Evolutionary conservation across 2,329 filamentous ascomycete species (phyloP).

Genomic region (Cadophora malorum): DNA sequence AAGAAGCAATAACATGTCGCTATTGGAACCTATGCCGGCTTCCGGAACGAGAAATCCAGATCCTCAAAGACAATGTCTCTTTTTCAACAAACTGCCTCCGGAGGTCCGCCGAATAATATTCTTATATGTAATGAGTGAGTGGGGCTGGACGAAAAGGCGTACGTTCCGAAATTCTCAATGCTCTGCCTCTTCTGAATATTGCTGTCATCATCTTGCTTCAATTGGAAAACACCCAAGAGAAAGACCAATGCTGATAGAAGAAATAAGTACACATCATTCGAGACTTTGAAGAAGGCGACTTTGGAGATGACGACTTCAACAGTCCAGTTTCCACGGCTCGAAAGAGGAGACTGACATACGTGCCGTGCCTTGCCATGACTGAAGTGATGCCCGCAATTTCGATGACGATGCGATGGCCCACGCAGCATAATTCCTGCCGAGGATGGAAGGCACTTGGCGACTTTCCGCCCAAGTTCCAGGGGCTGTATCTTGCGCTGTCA

Average conservation of each 20-base stretch:
- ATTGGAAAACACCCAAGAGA: not conserved
- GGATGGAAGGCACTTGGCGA: constrained; percentile 1
- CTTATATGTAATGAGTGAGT: constrained; percentile 10
- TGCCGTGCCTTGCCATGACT: not conserved
- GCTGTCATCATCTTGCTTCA: not conserved
- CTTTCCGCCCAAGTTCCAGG: not conserved
- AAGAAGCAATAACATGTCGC: not conserved
- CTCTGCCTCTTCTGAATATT: not conserved
- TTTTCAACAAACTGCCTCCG: not conserved
- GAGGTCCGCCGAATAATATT: constrained; percentile 4
- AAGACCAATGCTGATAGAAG: not conserved
- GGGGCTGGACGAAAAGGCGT: constrained; percentile 14
- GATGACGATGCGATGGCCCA: constrained; percentile 11
- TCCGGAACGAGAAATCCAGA: not conserved
- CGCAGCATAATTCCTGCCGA: constrained; percentile 18
- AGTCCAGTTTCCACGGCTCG: not conserved
- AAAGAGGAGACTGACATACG: constrained; percentile 14
- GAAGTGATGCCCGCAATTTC: not conserved
- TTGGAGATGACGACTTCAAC: not conserved
- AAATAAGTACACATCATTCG: constrained; percentile 11
- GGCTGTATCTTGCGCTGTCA: constrained; percentile 8
- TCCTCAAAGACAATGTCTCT: not conserved
- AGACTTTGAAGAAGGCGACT: constrained; percentile 11
- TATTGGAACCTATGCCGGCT: not conserved
- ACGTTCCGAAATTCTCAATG: not conserved